Conservation (phyloP, 805 yeast species). For the Ogataea trehaloabstinens region DNA sequence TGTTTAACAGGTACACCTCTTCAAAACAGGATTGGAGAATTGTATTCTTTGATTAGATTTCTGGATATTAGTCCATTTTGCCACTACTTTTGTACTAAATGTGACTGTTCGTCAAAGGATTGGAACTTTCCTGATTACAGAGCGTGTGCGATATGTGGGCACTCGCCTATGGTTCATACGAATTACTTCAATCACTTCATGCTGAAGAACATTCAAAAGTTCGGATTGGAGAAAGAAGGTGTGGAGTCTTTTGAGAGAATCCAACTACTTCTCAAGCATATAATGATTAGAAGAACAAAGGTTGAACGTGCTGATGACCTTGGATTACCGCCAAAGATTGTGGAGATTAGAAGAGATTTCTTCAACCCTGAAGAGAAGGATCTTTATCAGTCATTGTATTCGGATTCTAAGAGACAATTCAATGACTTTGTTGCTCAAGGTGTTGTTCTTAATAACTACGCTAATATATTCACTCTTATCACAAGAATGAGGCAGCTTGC, state of each 20-base stretch:
- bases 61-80: constrained; percentile 83
- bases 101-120: constrained; percentile 76
- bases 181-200: constrained; percentile 94
- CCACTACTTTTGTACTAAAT: constrained; percentile 87
- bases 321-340: constrained; percentile 95
- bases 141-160: constrained; percentile 84
- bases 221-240: constrained; percentile 75
- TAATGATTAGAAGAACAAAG: constrained; percentile 93
- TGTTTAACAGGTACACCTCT: constrained; percentile 96
- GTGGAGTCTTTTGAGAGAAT: constrained; percentile 72
- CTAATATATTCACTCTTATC: constrained; percentile 91
- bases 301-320: constrained; percentile 95
- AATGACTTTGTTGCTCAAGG: constrained; percentile 94
- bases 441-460: constrained; percentile 93
- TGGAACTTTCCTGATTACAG: constrained; percentile 87
- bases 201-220: constrained; percentile 88
- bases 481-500: constrained; percentile 98
- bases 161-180: constrained; percentile 91
- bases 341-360: constrained; percentile 79
- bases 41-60: constrained; percentile 88
- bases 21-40: constrained; percentile 94
- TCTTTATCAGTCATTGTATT: constrained; percentile 79
- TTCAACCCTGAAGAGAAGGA: constrained; percentile 97
- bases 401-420: constrained; percentile 83
- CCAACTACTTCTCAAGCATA: constrained; percentile 67